Conservation (phyloP, 768 basidiomycete genomes). For the Leccinellum albellum region DNA sequence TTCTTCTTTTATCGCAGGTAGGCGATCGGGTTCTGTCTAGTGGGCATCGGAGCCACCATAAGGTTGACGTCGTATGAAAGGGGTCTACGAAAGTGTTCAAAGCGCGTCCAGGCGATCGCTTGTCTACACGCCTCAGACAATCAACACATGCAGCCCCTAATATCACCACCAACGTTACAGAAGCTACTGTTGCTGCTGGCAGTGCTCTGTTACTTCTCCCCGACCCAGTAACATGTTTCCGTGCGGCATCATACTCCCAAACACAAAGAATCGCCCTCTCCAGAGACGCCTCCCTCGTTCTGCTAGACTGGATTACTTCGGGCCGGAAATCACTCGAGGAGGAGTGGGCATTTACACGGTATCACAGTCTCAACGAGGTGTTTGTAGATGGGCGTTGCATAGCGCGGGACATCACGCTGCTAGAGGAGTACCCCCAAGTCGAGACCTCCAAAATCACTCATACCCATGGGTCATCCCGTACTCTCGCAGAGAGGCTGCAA, state of each 20-base stretch:
- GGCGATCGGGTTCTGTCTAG: slow-evolving; percentile 12
- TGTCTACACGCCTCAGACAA: slow-evolving; percentile 38
- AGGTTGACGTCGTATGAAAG: slow-evolving; percentile 35
- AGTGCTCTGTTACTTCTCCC: slow-evolving; percentile 79
- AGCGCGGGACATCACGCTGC: slow-evolving; percentile 72
- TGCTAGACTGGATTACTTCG: slow-evolving; percentile 91
- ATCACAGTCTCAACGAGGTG: slow-evolving; percentile 84
- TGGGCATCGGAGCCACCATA: not conserved
- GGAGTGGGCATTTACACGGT: slow-evolving; percentile 84
- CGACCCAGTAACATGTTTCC: slow-evolving; percentile 92
- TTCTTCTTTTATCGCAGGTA: slow-evolving; percentile 86
- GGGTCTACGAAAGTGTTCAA: slow-evolving; percentile 97
- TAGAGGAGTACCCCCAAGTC: slow-evolving; percentile 46
- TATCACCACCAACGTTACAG: slow-evolving; percentile 61
- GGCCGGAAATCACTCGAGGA: slow-evolving; percentile 82
- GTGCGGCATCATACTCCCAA: slow-evolving; percentile 77
- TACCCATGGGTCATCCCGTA: slow-evolving; percentile 36
- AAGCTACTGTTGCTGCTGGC: slow-evolving; percentile 47
- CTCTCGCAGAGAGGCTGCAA: slow-evolving; percentile 56
- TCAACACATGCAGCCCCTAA: slow-evolving; percentile 4
- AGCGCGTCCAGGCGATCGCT: slow-evolving; percentile 56
- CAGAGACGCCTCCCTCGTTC: slow-evolving; percentile 55
- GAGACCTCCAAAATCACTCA: slow-evolving; percentile 8
- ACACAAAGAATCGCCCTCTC: slow-evolving; percentile 73
- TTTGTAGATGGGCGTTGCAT: slow-evolving; percentile 60